Percentiles rank a stretch among this genome's conserved stretches.
These are phyloP conservation scores for Exserohilum turcica DNA, from an alignment of 2,329 filamentous ascomycete species.

Conservation along the genomic window DNA sequence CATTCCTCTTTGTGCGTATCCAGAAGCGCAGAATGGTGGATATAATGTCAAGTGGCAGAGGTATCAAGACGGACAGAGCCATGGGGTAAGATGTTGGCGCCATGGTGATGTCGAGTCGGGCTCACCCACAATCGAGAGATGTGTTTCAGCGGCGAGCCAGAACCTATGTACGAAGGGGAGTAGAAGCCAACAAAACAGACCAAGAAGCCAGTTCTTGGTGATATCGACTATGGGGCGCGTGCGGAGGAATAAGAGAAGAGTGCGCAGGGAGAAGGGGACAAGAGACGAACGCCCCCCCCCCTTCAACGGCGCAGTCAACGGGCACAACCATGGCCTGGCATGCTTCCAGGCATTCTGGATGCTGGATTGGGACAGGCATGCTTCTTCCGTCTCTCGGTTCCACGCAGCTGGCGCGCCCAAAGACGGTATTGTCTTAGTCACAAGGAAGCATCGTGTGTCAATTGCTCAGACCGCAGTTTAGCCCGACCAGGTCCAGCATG, in stretches of 20 bases:
- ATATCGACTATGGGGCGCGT: not conserved
- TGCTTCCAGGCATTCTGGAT: not conserved
- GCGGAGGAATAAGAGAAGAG: not conserved
- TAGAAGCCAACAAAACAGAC: not conserved
- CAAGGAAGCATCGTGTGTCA: not conserved
- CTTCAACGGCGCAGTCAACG: not conserved
- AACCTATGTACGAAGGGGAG: not conserved
- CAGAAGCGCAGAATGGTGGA: conserved; percentile 10
- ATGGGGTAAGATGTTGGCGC: conserved; percentile 10
- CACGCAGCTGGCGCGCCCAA: not conserved
- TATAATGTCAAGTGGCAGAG: conserved; percentile 5
- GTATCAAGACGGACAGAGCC: conserved; percentile 7
- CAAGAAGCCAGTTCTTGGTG: not conserved
- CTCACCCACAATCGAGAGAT: not conserved
- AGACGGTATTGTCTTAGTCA: not conserved
- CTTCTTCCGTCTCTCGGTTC: not conserved
- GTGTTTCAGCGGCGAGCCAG: not conserved
- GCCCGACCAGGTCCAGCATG: not conserved
- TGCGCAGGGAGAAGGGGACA: not conserved
- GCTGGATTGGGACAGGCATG: not conserved
- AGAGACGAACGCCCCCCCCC: not conserved
- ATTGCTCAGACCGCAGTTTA: not conserved
- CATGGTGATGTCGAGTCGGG: not conserved
- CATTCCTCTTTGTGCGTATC: conserved; percentile 10
- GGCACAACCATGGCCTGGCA: not conserved